Base-by-base conservation (phyloP, 495 filamentous ascomycete genomes). In the Zalerion maritima region DNA sequence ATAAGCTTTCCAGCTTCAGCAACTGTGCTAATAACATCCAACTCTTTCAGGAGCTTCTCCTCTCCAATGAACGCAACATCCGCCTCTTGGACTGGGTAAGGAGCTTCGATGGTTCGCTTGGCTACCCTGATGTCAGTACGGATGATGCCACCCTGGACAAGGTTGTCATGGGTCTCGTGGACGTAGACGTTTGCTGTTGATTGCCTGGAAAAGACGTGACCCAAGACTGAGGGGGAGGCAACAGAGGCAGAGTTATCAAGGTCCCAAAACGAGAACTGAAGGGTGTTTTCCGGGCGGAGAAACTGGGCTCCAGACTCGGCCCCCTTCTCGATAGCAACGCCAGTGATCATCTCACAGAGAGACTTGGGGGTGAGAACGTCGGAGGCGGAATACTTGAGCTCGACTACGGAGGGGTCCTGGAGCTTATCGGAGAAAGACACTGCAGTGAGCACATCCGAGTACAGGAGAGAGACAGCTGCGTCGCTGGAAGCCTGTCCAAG, bases 201-300 rank as follows among this genome's bases (percentile, higher is more conserved):
- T 45, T 89, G 78, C 24, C 61, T 59, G 6, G 85, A 76, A 19
- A 96, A 61, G 3, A 89, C 58, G 40, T 73, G 72, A 22, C 76
- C 74, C 17, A 94, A 50, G 21, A 66, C 66, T 13, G 65, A 46
- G 6, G 83, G 70, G 15, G 83, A 75, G 28, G 63, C 60, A 23
- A 58, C 62, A 19, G 75, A 69, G 1, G 54, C 50, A 14, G 83
- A 87, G 46, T 71, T 71, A 38, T 92, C 89, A 11, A 78, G 52
- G 49, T 94, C 81, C 89, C 86, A 97, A 64, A 97, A 93, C 13
- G 73, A 71, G 60, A 85, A 97, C 44, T 96, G 80, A 45, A 81
- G 64, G 16, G 77, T 71, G 18, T 51, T 45, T 15, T 62, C 54
- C 12, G 56, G 45, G 35, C 62, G 62, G 26, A 61, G 52, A 22